These are phyloP conservation scores for Neofusicoccum sp. DNA, from an alignment of 2,329 filamentous ascomycete species.

Conservation along the genomic window DNA sequence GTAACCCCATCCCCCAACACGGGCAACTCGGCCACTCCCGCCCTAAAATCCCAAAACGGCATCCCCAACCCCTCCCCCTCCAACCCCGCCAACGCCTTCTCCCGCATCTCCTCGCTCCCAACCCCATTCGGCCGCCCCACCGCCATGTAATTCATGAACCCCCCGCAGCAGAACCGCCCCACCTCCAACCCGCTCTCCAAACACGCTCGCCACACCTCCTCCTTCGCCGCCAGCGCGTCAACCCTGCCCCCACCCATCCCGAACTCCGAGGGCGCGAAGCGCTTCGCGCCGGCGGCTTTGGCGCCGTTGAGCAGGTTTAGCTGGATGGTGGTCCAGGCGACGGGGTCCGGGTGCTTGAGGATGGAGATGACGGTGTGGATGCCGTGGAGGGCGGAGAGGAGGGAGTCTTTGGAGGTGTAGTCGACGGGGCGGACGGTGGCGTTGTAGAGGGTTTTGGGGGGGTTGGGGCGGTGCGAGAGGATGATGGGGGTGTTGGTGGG, in stretches of 20 bases:
- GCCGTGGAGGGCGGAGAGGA: constrained; percentile 24
- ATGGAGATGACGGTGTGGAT: constrained; percentile 28
- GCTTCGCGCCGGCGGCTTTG: constrained; percentile 49
- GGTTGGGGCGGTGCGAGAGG: constrained; percentile 27
- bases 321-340: constrained; percentile 37
- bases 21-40: constrained; percentile 29
- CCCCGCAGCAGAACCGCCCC: constrained; percentile 31
- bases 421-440: constrained; percentile 29
- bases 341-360: constrained; percentile 24
- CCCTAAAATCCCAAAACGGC: constrained; percentile 19
- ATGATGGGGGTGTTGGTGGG: constrained; percentile 29
- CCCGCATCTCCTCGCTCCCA: constrained; percentile 17
- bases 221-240: constrained; percentile 23
- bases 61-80: constrained; percentile 22
- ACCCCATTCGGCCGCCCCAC: constrained; percentile 22
- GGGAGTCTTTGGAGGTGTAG: constrained; percentile 25
- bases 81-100: constrained; percentile 26
- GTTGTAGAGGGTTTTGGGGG: constrained; percentile 1
- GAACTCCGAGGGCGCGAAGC: constrained; percentile 55
- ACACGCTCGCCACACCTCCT: constrained; percentile 29
- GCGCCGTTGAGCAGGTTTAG: constrained; percentile 49
- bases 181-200: constrained; percentile 28
- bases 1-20: constrained; percentile 22
- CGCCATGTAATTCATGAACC: constrained; percentile 39
- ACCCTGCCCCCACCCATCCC: constrained; percentile 29